Evolutionary conservation across 2,329 filamentous ascomycete genomes (phyloP).

Genomic region (Berkeleyomyces basicola): DNA sequence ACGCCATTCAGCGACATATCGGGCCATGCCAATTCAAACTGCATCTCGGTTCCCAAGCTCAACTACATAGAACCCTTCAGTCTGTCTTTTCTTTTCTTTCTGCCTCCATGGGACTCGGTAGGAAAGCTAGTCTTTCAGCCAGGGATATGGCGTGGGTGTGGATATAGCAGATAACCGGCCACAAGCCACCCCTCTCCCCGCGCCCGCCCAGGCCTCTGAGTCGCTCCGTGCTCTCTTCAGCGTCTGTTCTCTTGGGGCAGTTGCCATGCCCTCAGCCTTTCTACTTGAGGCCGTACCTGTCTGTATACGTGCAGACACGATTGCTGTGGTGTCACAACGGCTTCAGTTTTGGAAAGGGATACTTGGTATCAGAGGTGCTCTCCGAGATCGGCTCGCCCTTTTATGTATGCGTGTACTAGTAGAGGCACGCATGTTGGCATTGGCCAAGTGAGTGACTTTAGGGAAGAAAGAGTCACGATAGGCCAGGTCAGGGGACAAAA

Average conservation of each 20-base stretch:
- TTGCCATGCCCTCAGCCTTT: not conserved
- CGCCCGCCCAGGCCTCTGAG: not conserved
- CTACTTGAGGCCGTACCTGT: not conserved
- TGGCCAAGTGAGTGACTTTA: not conserved
- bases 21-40: not conserved
- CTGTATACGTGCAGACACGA: not conserved
- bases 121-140: too few species aligned
- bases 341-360: not conserved
- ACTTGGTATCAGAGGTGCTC: not conserved
- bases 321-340: not conserved
- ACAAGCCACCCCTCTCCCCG: not conserved
- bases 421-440: not conserved
- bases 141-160: not conserved
- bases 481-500: not conserved
- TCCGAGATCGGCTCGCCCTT: not conserved
- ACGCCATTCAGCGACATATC: too few species aligned
- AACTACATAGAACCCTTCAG: too few species aligned
- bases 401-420: not conserved
- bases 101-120: too few species aligned
- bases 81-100: too few species aligned
- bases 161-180: not conserved
- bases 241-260: not conserved
- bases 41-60: not conserved
- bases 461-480: conserved; percentile 1
- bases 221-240: not conserved